phyloP scores from a whole-genome alignment of 163 green algal genomes.

The Volvox carteri region DNA sequence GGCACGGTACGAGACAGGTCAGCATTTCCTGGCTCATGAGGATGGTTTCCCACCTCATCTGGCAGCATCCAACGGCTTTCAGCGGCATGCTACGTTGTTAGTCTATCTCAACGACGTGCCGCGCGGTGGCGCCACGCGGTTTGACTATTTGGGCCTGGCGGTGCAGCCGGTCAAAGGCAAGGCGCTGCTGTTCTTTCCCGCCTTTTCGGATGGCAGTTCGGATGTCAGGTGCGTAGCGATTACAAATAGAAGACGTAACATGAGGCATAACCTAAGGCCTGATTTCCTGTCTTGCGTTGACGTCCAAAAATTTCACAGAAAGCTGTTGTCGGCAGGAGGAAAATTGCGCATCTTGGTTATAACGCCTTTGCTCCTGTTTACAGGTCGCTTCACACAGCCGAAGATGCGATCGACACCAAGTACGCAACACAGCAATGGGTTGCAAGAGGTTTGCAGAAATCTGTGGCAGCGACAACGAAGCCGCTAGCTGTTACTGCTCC shows the following conservation, averaged over 20 bases:
- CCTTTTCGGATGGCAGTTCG: constrained; percentile 75
- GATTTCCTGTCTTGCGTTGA: too few species aligned
- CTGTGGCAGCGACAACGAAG: not conserved
- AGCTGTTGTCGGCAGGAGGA: too few species aligned
- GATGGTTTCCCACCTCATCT: constrained; percentile 75
- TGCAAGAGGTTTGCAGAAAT: constrained; percentile 60
- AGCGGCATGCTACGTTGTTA: constrained; percentile 78
- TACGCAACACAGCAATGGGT: constrained; percentile 90
- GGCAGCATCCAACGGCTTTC: constrained; percentile 73
- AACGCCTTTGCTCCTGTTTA: too few species aligned
- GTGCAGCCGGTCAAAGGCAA: constrained; percentile 78
- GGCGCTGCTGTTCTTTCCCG: constrained; percentile 87
- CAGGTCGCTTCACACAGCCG: constrained; percentile 83
- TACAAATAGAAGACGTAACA: too few species aligned
- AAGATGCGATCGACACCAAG: constrained; percentile 78
- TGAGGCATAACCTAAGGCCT: too few species aligned
- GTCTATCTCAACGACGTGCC: constrained; percentile 74
- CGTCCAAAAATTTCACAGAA: too few species aligned
- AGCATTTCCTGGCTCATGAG: constrained; percentile 65
- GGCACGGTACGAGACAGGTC: constrained; percentile 73
- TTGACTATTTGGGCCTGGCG: constrained; percentile 79
- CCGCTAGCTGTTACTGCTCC: not conserved
- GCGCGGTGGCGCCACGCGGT: constrained; percentile 61
- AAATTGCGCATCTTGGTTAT: too few species aligned
- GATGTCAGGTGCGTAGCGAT: constrained; percentile 72